Evolutionary conservation across 306 rosid species (phyloP), one percentile per base, ranked within the genome.

Genomic region (Heteromeles arbutifolia): DNA sequence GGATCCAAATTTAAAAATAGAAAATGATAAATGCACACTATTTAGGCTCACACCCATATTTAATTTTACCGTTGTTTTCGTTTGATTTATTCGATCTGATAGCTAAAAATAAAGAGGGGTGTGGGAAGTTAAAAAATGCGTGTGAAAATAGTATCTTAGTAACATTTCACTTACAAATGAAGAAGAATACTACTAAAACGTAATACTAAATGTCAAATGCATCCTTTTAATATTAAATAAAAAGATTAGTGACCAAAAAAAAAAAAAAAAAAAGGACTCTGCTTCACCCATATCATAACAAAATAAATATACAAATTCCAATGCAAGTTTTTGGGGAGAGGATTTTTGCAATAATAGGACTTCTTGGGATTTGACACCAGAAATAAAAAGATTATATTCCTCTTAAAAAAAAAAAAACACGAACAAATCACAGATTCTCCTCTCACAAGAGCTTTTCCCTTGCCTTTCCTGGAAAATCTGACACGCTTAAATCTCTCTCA

Each of bases 381-480:
- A 29, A 48, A 11, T 43, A 43, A 48, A 78, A 76, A 76, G 84
- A 83, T 80, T 77, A 48, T 84, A 79, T 86, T 85, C 86, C 77
- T 69, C 82, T 68, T 52, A 7, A 39, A 37, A 67, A 6, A 37
- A 32, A 66, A 32, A 34, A 45, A 26, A 19, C 34, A 61, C 37
- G 79, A 88, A 86, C 85, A 90, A 77, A 88, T 91, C 92, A 74
- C 78, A 48, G 39, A 80, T 62, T 84, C 82, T 62, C 68, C 71
- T 66, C 81, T 70, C 80, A 61, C 74, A 61, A 74, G 6, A 78
- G 74, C 73, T 63, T 68, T 80, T 73, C 64, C 77, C 52, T 54
- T 25, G 34, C 74, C 75, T 76, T 83, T 78, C 73, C 67, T 25
- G 75, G 10, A 73, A 72, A 83, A 73, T 54, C 19, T n/a, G 79